Evolutionary conservation across 1,284 basidiomycete genomes (phyloP), one percentile per base, ranked within the genome.

Genomic region (Pseudozyma tsukubaensis): DNA sequence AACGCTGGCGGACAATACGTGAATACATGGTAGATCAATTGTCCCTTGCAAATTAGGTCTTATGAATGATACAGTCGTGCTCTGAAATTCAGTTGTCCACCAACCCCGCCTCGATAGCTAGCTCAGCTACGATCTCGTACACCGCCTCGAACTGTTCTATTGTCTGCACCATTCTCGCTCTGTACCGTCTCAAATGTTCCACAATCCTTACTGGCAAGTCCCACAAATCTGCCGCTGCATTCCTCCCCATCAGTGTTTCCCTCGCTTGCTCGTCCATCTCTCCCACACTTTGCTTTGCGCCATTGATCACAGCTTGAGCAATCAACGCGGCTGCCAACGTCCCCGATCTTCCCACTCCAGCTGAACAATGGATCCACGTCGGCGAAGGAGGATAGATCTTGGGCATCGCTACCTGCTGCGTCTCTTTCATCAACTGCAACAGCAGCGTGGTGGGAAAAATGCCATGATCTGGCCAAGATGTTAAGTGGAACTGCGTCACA

Each of bases 401-500:
- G 80, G 79, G 36, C 80, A 76, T 48, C 78, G 57, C 24, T 10
- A 73, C 70, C 16, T 24, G 37, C 12, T 63, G 58, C 24, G 59
- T 55, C 12, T 70, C 55, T 19, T 37, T 19, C 55, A 74, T 67
- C 13, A 83, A 72, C n/a, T 65, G 53, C 3, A 72, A 40, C n/a
- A 83, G 50, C 12, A 65, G 49, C 7, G 51, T 32, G 0, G 53
- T 61, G 0, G 87, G 84, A 21, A 92, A 91, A 4, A 92, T 88
- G 44, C 92, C 92, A 72, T 92, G 91, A 83, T 94, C 93, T 16
- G 92, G 92, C 93, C 93, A 94, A 2, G 89, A 88, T 13, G 87
- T 86, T 76, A 91, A 92, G 36, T 93, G 86, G 77, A 94, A 78
- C 82, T 94, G 92, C 35, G 88, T 88, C 81, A 94, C 78, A 3